Evolutionary conservation across 345 rosid genomes (phyloP).

Genomic region (Sisymbrium irio): DNA sequence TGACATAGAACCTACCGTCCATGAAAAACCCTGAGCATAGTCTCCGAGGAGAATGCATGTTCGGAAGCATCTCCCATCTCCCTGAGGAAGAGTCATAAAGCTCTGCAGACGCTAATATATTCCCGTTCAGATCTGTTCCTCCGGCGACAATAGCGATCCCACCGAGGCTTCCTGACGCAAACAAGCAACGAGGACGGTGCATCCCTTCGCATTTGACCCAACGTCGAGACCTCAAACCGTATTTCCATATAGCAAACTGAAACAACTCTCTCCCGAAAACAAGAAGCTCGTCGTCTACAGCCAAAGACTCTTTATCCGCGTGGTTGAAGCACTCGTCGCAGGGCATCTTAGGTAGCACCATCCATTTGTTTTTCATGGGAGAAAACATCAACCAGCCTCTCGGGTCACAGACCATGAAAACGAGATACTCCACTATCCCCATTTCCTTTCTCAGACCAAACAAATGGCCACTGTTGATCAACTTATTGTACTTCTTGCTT

Average conservation of each 20-base stretch:
- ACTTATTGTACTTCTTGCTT: conserved; percentile 54
- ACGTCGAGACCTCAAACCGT: conserved; percentile 45
- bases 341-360: conserved; percentile 73
- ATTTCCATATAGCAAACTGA: conserved; percentile 78
- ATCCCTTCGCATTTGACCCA: conserved; percentile 75
- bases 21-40: conserved; percentile 80
- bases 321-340: conserved; percentile 80
- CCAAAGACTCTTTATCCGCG: conserved; percentile 81
- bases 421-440: conserved; percentile 58
- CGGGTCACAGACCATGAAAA: conserved; percentile 71
- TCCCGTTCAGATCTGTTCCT: conserved; percentile 63
- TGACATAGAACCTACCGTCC: conserved; percentile 76
- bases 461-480: conserved; percentile 49
- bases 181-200: conserved; percentile 74
- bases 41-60: conserved; percentile 67
- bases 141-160: conserved; percentile 72
- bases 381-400: conserved; percentile 82
- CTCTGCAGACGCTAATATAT: conserved; percentile 61
- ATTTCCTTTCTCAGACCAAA: conserved; percentile 57
- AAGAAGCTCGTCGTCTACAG: conserved; percentile 67
- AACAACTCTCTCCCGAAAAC: conserved; percentile 72
- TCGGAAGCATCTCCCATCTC: conserved; percentile 66
- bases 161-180: conserved; percentile 69
- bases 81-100: conserved; percentile 63
- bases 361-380: conserved; percentile 59